These are phyloP conservation scores for Lodderomyces parapsilosis DNA, from an alignment of 1,139 yeast genomes.

Conservation along the genomic window DNA sequence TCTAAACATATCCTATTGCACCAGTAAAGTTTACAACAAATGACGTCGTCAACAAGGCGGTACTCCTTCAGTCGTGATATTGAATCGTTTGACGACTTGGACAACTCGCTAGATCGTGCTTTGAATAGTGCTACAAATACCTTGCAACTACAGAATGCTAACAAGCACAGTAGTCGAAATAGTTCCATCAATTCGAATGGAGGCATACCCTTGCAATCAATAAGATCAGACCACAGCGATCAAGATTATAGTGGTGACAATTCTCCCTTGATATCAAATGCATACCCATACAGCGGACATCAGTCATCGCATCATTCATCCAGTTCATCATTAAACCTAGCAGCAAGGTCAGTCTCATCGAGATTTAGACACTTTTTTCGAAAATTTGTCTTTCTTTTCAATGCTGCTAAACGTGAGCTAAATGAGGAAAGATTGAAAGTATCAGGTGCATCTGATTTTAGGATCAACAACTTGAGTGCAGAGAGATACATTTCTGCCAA, in stretches of 20 bases:
- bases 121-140: conserved; percentile 38
- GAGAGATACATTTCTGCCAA: conserved; percentile 42
- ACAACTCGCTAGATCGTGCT: conserved; percentile 43
- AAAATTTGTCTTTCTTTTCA: conserved; percentile 21
- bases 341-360: conserved; percentile 17
- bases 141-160: background rate
- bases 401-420: conserved; percentile 27
- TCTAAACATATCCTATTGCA: too few species aligned
- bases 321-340: conserved; percentile 23
- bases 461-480: conserved; percentile 9
- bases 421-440: conserved; percentile 24
- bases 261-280: conserved; percentile 28
- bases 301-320: conserved; percentile 4
- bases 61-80: conserved; percentile 14
- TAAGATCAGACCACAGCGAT: conserved; percentile 11
- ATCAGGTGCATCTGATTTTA: conserved; percentile 14
- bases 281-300: conserved; percentile 9
- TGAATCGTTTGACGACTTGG: conserved; percentile 45
- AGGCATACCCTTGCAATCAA: conserved; percentile 30
- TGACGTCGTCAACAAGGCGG: conserved; percentile 6
- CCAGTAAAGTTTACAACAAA: too few species aligned
- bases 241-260: conserved; percentile 19
- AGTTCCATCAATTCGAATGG: conserved; percentile 27
- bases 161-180: conserved; percentile 16
- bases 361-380: conserved; percentile 17